phyloP scores from a whole-genome alignment of 108 stramenopile genomes.

The Bacterosira constricta region DNA sequence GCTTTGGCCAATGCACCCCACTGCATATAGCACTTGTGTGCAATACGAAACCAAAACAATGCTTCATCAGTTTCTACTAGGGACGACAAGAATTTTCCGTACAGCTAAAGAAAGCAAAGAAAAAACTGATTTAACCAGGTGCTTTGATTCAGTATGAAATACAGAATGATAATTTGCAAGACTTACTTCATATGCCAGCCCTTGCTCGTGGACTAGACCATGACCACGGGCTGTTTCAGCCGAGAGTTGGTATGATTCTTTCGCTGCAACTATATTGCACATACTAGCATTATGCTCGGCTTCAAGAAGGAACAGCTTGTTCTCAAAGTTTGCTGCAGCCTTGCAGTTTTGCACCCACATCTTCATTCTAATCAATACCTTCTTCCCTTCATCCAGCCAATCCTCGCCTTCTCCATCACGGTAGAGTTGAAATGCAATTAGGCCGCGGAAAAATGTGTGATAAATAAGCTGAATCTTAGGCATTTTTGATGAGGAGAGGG shows the following conservation, averaged over 20 bases:
- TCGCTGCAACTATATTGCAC: not conserved
- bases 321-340: not conserved
- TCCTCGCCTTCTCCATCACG: slow-evolving; percentile 1
- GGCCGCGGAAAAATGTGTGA: not conserved
- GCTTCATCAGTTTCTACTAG: not conserved
- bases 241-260: not conserved
- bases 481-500: not conserved
- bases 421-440: slow-evolving; percentile 13
- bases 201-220: slow-evolving; percentile 3
- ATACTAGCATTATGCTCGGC: not conserved
- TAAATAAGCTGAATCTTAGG: not conserved
- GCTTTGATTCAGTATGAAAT: too few species aligned
- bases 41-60: not conserved
- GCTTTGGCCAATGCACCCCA: slow-evolving; percentile 3
- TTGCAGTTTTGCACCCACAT: not conserved
- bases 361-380: not conserved
- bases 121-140: too few species aligned
- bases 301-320: slow-evolving; percentile 12
- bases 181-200: slow-evolving; percentile 2
- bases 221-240: not conserved
- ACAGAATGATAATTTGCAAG: not conserved
- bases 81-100: not conserved
- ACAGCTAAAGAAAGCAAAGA: too few species aligned
- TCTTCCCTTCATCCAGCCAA: slow-evolving; percentile 5
- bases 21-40: not conserved